These are phyloP conservation scores for Beauveria rudraprayagi DNA, from an alignment of 2,329 filamentous ascomycete species.

Conservation along the genomic window DNA sequence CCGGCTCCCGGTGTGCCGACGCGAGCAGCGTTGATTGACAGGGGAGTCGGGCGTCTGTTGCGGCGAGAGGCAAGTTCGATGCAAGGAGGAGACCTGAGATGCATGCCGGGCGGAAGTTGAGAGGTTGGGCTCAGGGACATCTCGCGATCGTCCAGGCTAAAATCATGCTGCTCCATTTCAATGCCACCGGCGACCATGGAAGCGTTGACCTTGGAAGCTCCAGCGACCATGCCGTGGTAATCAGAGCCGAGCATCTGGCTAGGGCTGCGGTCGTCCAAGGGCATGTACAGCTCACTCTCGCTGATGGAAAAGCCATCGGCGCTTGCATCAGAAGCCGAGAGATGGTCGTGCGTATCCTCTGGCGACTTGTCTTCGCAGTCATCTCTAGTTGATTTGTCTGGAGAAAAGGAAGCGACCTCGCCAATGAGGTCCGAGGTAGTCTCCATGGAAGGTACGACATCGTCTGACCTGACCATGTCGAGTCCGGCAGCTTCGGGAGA, in stretches of 20 bases:
- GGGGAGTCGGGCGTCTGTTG: constrained; percentile 35
- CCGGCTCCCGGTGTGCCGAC: constrained; percentile 29
- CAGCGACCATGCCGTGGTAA: constrained; percentile 11
- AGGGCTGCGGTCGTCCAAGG: constrained; percentile 10
- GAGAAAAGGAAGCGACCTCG: constrained; percentile 3
- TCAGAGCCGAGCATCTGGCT: constrained; percentile 11
- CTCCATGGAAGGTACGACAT: constrained; percentile 6
- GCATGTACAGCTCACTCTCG: constrained; percentile 9
- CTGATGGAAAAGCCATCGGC: constrained; percentile 11
- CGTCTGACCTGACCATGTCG: constrained; percentile 1
- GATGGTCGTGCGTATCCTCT: constrained; percentile 14
- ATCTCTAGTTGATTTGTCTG: constrained; percentile 8
- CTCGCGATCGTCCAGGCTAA: neutral
- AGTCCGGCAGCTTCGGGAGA: neutral
- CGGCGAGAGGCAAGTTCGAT: constrained; percentile 48
- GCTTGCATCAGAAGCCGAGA: constrained; percentile 13
- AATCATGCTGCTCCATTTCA: constrained; percentile 18
- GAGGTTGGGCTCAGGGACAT: constrained; percentile 8
- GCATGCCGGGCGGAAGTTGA: constrained; percentile 17
- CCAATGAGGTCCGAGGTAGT: constrained; percentile 11
- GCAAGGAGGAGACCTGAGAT: constrained; percentile 40
- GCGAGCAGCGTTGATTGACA: constrained; percentile 38
- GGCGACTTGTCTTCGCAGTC: constrained; percentile 11
- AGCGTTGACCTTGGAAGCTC: constrained; percentile 17
- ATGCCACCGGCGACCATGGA: constrained; percentile 15